phyloP scores from a whole-genome alignment of 2,329 filamentous ascomycete species.

The Leptosphaerulina australis region DNA sequence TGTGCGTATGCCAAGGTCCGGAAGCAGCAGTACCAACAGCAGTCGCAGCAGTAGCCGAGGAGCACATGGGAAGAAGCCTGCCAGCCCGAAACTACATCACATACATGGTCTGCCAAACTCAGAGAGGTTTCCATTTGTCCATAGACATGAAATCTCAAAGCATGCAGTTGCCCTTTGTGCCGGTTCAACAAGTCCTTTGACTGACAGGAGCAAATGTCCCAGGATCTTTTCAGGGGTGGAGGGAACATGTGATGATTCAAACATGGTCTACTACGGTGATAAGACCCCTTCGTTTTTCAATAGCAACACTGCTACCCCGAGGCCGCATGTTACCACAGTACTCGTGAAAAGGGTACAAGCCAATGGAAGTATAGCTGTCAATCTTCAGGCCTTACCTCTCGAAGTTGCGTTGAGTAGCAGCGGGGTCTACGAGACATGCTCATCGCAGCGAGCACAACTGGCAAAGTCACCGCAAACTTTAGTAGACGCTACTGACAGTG shows the following conservation, averaged over 20 bases:
- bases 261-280: slow-evolving; percentile 5
- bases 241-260: neutral
- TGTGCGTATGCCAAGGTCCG: neutral
- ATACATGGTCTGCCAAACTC: slow-evolving; percentile 24
- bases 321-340: slow-evolving; percentile 1
- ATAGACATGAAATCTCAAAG: slow-evolving; percentile 24
- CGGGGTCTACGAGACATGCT: neutral
- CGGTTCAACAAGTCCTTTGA: slow-evolving; percentile 21
- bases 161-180: slow-evolving; percentile 26
- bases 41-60: no score
- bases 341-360: neutral
- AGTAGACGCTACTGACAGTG: neutral
- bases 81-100: slow-evolving; percentile 31
- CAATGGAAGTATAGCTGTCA: neutral
- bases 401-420: neutral
- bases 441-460: neutral
- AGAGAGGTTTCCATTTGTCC: slow-evolving; percentile 31
- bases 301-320: neutral
- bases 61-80: neutral
- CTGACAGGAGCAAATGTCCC: neutral
- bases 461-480: neutral
- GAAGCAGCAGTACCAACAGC: neutral
- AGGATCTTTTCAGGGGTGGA: neutral
- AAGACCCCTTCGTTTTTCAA: neutral
- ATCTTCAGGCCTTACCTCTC: neutral